Evolutionary conservation across 495 filamentous ascomycete genomes (phyloP).

Genomic region (Neurospora terricola): DNA sequence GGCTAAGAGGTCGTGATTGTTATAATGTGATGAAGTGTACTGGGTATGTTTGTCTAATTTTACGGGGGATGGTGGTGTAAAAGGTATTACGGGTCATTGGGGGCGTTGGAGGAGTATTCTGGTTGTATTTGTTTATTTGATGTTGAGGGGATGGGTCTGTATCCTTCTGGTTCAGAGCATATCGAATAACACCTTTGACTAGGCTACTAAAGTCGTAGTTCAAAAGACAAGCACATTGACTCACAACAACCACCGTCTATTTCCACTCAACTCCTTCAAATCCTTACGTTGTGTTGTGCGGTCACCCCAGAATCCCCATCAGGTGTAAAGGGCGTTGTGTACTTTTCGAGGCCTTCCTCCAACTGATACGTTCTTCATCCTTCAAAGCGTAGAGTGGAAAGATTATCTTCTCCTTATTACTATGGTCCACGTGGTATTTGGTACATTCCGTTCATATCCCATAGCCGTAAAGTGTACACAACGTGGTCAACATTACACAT

Average conservation of each 20-base stretch:
- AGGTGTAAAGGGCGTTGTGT: background rate
- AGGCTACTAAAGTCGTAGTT: background rate
- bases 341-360: background rate
- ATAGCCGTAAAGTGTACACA: background rate
- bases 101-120: background rate
- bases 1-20: slow-evolving; percentile 43
- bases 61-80: background rate
- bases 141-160: background rate
- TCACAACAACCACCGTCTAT: background rate
- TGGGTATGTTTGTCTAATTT: background rate
- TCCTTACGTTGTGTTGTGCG: background rate
- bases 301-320: background rate
- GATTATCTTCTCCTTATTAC: too few relatives aligned
- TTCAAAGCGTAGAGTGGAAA: background rate
- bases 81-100: background rate
- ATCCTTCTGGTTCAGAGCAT: background rate
- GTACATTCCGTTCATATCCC: background rate
- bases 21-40: background rate
- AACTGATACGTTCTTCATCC: background rate
- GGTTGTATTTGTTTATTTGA: background rate
- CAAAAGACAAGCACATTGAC: background rate
- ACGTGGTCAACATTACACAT: background rate
- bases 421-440: too few relatives aligned
- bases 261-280: background rate
- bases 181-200: background rate